Evolutionary conservation across 2,329 filamentous ascomycete species (phyloP).

Genomic region (Nakataea oryzae): DNA sequence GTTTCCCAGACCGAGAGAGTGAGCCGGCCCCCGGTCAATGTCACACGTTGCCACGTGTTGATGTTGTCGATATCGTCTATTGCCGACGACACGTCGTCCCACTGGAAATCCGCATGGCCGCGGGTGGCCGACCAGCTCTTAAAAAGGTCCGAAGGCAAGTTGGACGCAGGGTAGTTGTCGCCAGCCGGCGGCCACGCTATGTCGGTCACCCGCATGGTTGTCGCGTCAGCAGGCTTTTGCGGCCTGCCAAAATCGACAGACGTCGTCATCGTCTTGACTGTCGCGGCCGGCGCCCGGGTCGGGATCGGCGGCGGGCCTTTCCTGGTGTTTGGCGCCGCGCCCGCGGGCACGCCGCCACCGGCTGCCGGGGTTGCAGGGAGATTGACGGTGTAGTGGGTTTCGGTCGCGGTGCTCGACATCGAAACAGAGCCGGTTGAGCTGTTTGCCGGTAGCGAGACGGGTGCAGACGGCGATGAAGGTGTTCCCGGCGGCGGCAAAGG

Average conservation of each 20-base stretch:
- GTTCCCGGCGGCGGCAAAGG: too few relatives aligned
- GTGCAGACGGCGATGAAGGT: not conserved
- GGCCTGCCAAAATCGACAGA: not conserved
- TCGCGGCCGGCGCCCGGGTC: not conserved
- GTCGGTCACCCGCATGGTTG: not conserved
- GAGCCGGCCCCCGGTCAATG: constrained; percentile 1
- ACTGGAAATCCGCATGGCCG: not conserved
- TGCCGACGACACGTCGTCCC: not conserved
- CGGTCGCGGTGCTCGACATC: not conserved
- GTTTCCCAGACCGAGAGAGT: not conserved
- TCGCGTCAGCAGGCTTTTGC: not conserved
- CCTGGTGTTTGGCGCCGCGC: not conserved
- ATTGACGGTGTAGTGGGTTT: not conserved
- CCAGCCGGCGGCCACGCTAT: not conserved
- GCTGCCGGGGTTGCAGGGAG: not conserved
- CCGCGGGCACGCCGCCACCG: not conserved
- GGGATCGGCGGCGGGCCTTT: not conserved
- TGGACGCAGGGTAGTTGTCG: not conserved
- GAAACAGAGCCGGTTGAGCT: not conserved
- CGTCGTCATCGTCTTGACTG: not conserved
- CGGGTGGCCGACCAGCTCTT: not conserved
- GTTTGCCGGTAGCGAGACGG: not conserved
- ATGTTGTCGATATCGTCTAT: not conserved
- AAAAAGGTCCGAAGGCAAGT: not conserved
- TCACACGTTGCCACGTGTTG: not conserved